Conservation (phyloP, 257 asterid genomes). For the Rubia yunnanensis region DNA sequence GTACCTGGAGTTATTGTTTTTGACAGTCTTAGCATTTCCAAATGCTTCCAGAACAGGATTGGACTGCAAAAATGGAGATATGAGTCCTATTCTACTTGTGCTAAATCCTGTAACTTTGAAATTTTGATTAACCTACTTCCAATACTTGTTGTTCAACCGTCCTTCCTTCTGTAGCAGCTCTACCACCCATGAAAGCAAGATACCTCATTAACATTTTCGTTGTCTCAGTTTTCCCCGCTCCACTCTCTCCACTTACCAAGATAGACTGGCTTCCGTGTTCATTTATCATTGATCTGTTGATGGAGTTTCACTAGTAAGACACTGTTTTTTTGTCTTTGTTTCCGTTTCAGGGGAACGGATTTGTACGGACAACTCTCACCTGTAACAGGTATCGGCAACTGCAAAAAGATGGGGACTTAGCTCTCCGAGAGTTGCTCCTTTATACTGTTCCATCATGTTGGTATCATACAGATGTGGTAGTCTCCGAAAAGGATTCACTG, state of each 20-base stretch:
- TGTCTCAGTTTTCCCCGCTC: constrained; percentile 96
- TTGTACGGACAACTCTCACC: constrained; percentile 29
- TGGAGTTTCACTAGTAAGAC: constrained; percentile 11
- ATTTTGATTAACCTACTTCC: constrained; percentile 46
- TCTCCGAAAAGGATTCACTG: constrained; percentile 88
- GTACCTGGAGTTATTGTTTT: constrained; percentile 92
- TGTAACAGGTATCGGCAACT: constrained; percentile 85
- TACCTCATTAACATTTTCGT: constrained; percentile 95
- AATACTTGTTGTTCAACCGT: constrained; percentile 96
- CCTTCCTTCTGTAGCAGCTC: constrained; percentile 82
- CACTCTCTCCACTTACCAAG: constrained; percentile 97
- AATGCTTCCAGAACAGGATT: constrained; percentile 97
- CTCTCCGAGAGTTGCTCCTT: constrained; percentile 93
- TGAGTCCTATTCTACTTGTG: constrained; percentile 11
- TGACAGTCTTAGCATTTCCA: constrained; percentile 92
- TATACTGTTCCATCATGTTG: constrained; percentile 94
- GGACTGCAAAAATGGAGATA: constrained; percentile 40
- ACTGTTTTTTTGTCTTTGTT: background rate
- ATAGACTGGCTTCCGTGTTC: constrained; percentile 93
- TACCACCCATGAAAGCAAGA: constrained; percentile 96
- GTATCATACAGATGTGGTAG: constrained; percentile 84
- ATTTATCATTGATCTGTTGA: constrained; percentile 64
- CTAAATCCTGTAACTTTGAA: background rate
- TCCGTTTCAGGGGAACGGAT: background rate
- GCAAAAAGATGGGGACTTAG: constrained; percentile 97